Percentiles rank a stretch among this genome's conserved stretches.
These are phyloP conservation scores for Parachaetomium inaequale DNA, from an alignment of 495 filamentous ascomycete species.

Conservation along the genomic window DNA sequence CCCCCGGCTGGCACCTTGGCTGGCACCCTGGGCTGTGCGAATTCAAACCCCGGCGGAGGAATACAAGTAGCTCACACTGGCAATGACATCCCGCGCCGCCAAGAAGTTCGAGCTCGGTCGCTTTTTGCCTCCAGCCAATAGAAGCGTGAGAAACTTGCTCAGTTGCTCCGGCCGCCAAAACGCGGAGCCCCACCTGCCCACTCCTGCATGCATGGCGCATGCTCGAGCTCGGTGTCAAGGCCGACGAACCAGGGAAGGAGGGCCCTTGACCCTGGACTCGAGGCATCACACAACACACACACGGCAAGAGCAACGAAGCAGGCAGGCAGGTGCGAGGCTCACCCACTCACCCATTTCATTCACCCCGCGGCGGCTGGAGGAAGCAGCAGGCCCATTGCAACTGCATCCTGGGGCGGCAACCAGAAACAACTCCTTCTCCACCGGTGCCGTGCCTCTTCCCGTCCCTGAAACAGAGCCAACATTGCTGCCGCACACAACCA, in stretches of 20 bases:
- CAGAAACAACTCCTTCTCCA: constrained; percentile 4
- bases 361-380: not conserved
- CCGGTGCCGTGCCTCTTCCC: constrained; percentile 12
- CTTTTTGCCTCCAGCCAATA: constrained; percentile 38
- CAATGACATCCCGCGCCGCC: constrained; percentile 3
- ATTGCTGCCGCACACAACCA: not conserved
- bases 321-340: not conserved
- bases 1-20: too few relatives aligned
- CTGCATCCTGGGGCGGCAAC: too few relatives aligned
- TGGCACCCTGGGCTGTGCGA: too few relatives aligned
- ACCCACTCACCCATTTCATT: not conserved
- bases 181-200: constrained; percentile 41
- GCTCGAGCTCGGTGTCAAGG: not conserved
- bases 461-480: not conserved
- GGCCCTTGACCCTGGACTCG: not conserved
- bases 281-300: constrained; percentile 7
- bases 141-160: constrained; percentile 57
- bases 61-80: too few relatives aligned
- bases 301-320: not conserved
- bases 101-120: not conserved
- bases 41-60: too few relatives aligned
- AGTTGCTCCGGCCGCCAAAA: constrained; percentile 27
- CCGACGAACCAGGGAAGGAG: constrained; percentile 12
- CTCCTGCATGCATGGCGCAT: constrained; percentile 11
- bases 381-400: not conserved